Conservation (phyloP, 345 rosid genomes). For the Lumnitzera racemosa region DNA sequence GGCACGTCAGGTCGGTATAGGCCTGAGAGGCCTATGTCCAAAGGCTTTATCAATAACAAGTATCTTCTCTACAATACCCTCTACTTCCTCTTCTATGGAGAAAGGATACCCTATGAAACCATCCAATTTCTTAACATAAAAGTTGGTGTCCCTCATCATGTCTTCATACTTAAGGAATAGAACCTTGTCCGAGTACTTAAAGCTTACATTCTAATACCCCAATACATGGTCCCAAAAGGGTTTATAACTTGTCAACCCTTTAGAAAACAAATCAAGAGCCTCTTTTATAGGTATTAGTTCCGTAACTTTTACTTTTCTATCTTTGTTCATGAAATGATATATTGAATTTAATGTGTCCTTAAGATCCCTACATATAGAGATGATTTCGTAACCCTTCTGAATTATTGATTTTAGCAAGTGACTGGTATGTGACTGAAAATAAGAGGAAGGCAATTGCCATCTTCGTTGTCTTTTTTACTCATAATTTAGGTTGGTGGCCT, state of each 20-base stretch:
- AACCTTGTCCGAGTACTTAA: neutral
- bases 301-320: neutral
- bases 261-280: slow-evolving; percentile 1
- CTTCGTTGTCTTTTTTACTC: neutral
- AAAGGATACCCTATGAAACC: slow-evolving; percentile 6
- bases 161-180: slow-evolving; percentile 9
- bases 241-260: neutral
- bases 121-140: neutral
- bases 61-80: slow-evolving; percentile 1
- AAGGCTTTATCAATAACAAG: neutral
- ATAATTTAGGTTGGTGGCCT: neutral
- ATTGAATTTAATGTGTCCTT: slow-evolving; percentile 7
- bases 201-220: slow-evolving; percentile 3
- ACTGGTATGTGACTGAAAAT: slow-evolving; percentile 2
- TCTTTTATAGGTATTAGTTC: neutral
- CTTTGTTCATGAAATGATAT: neutral
- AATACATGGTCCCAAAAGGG: slow-evolving; percentile 8
- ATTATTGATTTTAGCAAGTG: neutral
- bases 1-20: no score
- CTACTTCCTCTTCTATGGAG: slow-evolving; percentile 1
- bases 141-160: neutral
- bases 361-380: slow-evolving; percentile 8
- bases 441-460: neutral
- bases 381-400: neutral
- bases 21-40: no score